Evolutionary conservation across 1,284 basidiomycete species (phyloP), one percentile per base, ranked within the genome.

Genomic region (Ustilago vetiveriae): DNA sequence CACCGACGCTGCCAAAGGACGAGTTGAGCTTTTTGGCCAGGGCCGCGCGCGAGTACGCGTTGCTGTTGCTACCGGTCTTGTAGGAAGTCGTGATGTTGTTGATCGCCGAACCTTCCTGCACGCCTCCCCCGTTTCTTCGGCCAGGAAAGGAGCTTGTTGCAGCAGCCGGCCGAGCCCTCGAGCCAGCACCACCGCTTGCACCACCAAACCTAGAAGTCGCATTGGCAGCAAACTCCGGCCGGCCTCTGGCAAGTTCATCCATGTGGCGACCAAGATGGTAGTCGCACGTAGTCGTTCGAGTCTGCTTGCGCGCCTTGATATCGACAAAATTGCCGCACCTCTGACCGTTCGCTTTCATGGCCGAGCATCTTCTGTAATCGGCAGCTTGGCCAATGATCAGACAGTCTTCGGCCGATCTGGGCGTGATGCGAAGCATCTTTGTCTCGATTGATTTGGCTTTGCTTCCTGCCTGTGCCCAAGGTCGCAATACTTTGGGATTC

Each of bases 391-490:
- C 95, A 45, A 98, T 88, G 30, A 92, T 85, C n/a, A 88, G 86
- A 41, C 96, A 89, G 3, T 91, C 90, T 3, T 88, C 86, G 0
- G 88, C 89, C 0, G 89, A 90, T 42, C 89, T 88, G 0, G 95
- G 95, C 0, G 92, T 94, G 43, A 98, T 82, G 0, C 92, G 92
- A 6, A 98, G 87, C 22, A 94, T 88, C 70, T 94, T 92, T 36
- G 87, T 44, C 33, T 70, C 53, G 8, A 17, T 3, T 5, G 35
- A 21, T 1, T 33, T 30, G 11, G 26, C 13, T 13, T 54, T 52
- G 23, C 13, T 13, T 30, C 37, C 43, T 65, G 90, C 49, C 3
- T 43, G 23, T 7, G 35, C n/a, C 22, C 36, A 88, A 13, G 92
- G 92, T 74, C 91, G 91, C 51, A 95, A 84, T 33, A 98, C 87